These are phyloP conservation scores for Macrophomina phaseolina DNA, from an alignment of 2,329 filamentous ascomycete species.

Conservation along the genomic window DNA sequence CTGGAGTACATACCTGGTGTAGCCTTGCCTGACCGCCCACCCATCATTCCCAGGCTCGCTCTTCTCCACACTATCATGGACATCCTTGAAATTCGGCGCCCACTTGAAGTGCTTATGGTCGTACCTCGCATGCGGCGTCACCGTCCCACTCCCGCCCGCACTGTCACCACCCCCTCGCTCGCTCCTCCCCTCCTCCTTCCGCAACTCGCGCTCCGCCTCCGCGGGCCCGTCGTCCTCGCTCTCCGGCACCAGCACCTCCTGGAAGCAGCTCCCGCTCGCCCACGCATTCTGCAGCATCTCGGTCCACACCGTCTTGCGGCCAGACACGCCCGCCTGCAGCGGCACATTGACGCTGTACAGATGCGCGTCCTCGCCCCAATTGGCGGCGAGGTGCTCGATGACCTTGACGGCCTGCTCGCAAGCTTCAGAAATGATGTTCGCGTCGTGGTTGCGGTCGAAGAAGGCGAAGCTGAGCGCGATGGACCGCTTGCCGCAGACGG, in stretches of 20 bases:
- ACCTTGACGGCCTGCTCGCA: constrained; percentile 75
- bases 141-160: constrained; percentile 36
- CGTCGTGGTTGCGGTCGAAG: constrained; percentile 83
- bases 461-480: constrained; percentile 93
- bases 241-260: constrained; percentile 72
- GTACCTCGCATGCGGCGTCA: constrained; percentile 57
- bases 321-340: constrained; percentile 75
- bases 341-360: constrained; percentile 94
- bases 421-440: constrained; percentile 77
- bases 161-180: constrained; percentile 28
- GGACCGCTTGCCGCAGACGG: constrained; percentile 57
- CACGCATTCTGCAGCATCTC: constrained; percentile 90
- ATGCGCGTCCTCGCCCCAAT: constrained; percentile 75
- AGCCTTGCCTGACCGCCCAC: constrained; percentile 86
- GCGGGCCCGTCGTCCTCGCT: constrained; percentile 62
- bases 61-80: constrained; percentile 83
- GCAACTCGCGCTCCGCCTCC: constrained; percentile 74
- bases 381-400: constrained; percentile 76
- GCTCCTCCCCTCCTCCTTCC: constrained; percentile 62
- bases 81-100: constrained; percentile 85
- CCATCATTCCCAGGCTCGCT: constrained; percentile 83
- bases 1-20: constrained; percentile 70
- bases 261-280: constrained; percentile 76
- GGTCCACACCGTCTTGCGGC: constrained; percentile 78
- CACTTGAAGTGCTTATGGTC: constrained; percentile 92